Percentiles rank a stretch among this genome's conserved stretches.
These are phyloP conservation scores for Sonneratia caseolaris DNA, from an alignment of 345 rosid species.

Conservation along the genomic window DNA sequence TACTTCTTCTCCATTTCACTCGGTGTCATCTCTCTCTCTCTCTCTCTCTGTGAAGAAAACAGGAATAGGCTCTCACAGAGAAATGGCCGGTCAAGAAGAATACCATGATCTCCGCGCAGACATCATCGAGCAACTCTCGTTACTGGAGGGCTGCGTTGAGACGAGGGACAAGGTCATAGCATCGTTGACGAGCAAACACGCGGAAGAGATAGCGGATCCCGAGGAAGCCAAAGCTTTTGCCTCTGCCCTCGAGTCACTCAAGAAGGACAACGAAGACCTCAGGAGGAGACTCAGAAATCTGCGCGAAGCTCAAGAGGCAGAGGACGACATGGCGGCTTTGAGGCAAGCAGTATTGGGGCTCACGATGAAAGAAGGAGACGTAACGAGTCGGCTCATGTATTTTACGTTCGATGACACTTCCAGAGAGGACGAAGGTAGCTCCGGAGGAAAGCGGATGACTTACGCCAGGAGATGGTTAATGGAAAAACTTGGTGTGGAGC, in stretches of 20 bases:
- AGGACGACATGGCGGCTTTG: not conserved
- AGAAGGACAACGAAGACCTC: not conserved
- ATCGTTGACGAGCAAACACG: not conserved
- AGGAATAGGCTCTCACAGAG: not conserved
- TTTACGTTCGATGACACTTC: not conserved
- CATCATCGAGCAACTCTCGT: not conserved
- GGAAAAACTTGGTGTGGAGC: not conserved
- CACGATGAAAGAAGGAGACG: not conserved
- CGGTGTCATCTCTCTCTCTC: not conserved
- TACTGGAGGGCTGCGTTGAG: not conserved
- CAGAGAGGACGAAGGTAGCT: not conserved
- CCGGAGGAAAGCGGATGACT: not conserved
- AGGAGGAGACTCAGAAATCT: not conserved
- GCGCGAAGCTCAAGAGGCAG: not conserved
- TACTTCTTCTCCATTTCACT: not conserved
- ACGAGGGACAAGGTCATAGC: not conserved
- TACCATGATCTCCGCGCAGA: not conserved
- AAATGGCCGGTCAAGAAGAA: not conserved
- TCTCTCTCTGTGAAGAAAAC: not conserved
- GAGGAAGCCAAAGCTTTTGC: not conserved
- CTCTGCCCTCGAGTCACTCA: not conserved
- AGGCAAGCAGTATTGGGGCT: not conserved
- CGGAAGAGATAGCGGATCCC: not conserved
- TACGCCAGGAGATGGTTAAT: not conserved
- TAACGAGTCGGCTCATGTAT: no score